These are phyloP conservation scores for Aaosphaeria arxii DNA, from an alignment of 2,329 filamentous ascomycete genomes.

Conservation along the genomic window DNA sequence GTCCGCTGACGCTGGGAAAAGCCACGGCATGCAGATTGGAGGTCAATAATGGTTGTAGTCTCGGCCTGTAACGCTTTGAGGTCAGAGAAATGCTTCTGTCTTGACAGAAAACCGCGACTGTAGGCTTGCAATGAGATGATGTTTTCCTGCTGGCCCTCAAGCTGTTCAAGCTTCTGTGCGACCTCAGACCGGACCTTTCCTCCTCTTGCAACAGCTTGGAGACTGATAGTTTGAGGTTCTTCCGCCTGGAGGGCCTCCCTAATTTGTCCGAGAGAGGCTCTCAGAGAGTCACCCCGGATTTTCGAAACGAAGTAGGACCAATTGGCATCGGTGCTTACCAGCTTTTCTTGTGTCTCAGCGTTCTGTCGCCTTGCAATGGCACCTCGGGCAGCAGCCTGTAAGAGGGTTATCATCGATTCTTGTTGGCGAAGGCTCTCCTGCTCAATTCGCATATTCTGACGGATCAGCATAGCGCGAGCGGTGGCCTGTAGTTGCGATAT, in stretches of 20 bases:
- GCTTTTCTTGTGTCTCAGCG: slow-evolving; percentile 36
- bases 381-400: slow-evolving; percentile 66
- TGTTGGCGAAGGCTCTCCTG: slow-evolving; percentile 35
- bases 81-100: slow-evolving; percentile 43
- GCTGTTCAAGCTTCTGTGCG: slow-evolving; percentile 30
- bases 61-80: slow-evolving; percentile 57
- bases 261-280: slow-evolving; percentile 25
- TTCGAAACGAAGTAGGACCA: slow-evolving; percentile 47
- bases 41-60: slow-evolving; percentile 53
- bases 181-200: slow-evolving; percentile 28
- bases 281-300: slow-evolving; percentile 39
- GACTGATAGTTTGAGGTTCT: slow-evolving; percentile 25
- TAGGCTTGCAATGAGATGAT: slow-evolving; percentile 53
- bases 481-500: slow-evolving; percentile 39
- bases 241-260: slow-evolving; percentile 31
- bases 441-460: slow-evolving; percentile 33
- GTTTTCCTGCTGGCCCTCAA: slow-evolving; percentile 43
- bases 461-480: slow-evolving; percentile 40
- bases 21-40: slow-evolving; percentile 70
- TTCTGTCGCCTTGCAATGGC: slow-evolving; percentile 39
- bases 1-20: slow-evolving; percentile 61
- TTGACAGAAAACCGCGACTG: slow-evolving; percentile 48
- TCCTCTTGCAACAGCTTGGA: slow-evolving; percentile 43
- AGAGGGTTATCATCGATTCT: slow-evolving; percentile 43
- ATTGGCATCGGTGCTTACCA: slow-evolving; percentile 40